These are phyloP conservation scores for Chenopodium suecicum DNA, from an alignment of 148 eudicot species.

Conservation along the genomic window DNA sequence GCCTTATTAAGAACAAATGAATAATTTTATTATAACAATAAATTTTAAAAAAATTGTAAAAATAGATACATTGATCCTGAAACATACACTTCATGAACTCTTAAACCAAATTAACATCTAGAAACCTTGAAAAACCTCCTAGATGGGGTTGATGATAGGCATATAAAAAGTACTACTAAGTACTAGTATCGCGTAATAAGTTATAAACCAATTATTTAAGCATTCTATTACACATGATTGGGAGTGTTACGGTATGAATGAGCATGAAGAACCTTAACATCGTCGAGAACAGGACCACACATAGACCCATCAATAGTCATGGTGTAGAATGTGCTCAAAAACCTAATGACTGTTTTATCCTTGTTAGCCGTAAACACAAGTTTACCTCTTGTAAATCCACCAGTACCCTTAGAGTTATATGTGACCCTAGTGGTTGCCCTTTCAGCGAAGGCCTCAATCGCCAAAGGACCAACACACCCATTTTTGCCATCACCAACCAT, in stretches of 20 bases:
- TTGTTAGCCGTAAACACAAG: conserved; percentile 23
- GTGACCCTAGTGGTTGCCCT: conserved; percentile 25
- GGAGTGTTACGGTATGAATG: not conserved
- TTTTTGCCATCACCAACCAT: conserved; percentile 41
- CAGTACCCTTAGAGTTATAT: conserved; percentile 34
- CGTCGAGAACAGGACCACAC: conserved; percentile 43
- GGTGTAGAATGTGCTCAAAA: conserved; percentile 33
- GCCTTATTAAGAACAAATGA: conserved; percentile 6
- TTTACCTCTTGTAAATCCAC: conserved; percentile 27
- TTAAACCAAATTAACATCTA: conserved; percentile 12
- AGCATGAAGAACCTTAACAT: conserved; percentile 31
- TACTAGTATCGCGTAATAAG: not conserved
- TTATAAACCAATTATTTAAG: not conserved
- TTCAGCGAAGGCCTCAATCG: conserved; percentile 42
- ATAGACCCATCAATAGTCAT: conserved; percentile 38
- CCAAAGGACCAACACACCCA: conserved; percentile 43
- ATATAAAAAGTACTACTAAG: not conserved
- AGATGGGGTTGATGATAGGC: conserved; percentile 6
- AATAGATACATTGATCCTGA: conserved; percentile 8
- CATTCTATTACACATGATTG: not conserved
- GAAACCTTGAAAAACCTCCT: conserved; percentile 23
- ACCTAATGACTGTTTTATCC: conserved; percentile 23
- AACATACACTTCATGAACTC: not conserved
- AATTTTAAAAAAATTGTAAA: not conserved
- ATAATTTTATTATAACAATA: not conserved